Conservation (phyloP, 139 green algal species). For the Coccomyxa sp. region DNA sequence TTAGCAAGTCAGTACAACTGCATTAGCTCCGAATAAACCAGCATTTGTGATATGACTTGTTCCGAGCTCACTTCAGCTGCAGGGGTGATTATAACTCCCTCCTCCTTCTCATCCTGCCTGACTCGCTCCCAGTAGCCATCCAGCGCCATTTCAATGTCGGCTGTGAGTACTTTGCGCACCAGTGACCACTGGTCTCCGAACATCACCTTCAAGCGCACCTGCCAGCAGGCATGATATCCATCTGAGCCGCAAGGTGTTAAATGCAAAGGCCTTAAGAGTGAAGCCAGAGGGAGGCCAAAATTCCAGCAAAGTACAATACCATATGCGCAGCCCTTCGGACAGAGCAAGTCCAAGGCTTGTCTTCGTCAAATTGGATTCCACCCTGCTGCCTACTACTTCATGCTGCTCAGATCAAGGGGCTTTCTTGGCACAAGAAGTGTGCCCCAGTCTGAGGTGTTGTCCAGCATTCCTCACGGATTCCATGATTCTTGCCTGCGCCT, state of each 20-base stretch:
- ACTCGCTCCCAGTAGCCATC: not conserved
- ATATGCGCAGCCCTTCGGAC: not conserved
- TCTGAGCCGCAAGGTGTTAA: not conserved
- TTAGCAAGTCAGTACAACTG: not conserved
- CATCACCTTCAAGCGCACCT: not conserved
- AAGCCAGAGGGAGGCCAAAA: not conserved
- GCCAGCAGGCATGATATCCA: no score
- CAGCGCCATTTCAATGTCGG: not conserved
- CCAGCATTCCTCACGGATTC: not conserved
- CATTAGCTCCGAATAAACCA: no score
- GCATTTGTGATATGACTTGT: no score
- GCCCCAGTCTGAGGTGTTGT: not conserved
- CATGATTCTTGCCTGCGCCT: not conserved
- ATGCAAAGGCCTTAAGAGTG: not conserved
- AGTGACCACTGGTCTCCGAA: not conserved
- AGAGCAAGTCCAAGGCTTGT: not conserved
- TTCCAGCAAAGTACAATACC: not conserved
- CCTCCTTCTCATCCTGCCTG: not conserved
- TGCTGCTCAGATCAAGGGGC: not conserved
- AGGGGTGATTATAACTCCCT: not conserved
- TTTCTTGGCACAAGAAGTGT: not conserved
- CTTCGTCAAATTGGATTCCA: not conserved
- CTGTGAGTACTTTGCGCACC: not conserved
- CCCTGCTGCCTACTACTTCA: not conserved
- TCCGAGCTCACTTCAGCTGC: not conserved